Conservation (phyloP, 345 rosid genomes). For the Salix dunnii region DNA sequence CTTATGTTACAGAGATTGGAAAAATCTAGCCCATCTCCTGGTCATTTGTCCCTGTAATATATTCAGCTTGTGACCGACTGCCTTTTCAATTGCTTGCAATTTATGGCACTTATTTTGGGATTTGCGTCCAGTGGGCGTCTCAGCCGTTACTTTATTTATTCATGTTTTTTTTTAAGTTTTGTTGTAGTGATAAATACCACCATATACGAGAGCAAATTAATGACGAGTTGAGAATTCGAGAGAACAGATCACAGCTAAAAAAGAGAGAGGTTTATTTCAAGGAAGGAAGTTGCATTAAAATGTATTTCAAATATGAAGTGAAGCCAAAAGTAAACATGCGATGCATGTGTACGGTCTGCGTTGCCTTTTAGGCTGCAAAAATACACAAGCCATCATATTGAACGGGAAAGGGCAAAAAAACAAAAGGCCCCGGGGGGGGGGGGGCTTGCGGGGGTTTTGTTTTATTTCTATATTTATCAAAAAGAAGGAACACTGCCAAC, state of each 20-base stretch:
- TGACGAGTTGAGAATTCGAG: background rate
- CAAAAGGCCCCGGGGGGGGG: too few relatives aligned
- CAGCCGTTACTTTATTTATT: background rate
- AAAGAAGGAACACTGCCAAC: rapidly evolving
- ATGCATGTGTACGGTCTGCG: background rate
- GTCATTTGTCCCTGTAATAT: background rate
- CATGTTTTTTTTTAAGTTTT: too few relatives aligned
- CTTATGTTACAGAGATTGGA: constrained; percentile 1
- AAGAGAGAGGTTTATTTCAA: background rate
- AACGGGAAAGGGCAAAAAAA: too few relatives aligned
- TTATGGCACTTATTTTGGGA: background rate
- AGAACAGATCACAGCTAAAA: background rate
- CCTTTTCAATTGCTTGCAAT: background rate
- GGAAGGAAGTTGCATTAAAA: background rate
- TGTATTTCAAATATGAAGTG: background rate
- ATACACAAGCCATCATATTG: too few relatives aligned
- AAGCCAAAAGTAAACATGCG: background rate
- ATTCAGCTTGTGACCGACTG: background rate
- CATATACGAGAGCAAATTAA: background rate
- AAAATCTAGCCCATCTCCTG: background rate
- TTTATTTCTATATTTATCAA: too few relatives aligned
- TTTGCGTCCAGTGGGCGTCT: background rate
- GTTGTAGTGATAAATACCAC: background rate
- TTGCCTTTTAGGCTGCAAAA: background rate
- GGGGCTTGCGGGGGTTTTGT: rapidly evolving